Conservation (phyloP, 345 rosid genomes). For the Pugionium cornutum region DNA sequence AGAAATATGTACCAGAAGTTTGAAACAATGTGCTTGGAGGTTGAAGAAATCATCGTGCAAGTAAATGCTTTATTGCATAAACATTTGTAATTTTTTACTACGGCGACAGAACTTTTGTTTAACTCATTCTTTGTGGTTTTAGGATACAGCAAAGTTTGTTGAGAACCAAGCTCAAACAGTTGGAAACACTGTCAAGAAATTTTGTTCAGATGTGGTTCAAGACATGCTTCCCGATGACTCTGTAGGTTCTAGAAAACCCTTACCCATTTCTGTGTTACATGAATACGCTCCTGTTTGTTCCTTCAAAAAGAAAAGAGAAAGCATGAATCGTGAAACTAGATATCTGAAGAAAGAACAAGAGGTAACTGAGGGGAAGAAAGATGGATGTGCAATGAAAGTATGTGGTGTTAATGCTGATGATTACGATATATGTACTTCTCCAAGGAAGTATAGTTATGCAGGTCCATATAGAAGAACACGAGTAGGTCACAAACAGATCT, state of each 20-base stretch:
- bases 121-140: neutral
- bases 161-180: slow-evolving; percentile 82
- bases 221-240: slow-evolving; percentile 60
- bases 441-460: slow-evolving; percentile 35
- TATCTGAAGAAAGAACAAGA: slow-evolving; percentile 40
- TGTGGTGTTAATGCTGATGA: slow-evolving; percentile 45
- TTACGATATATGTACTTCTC: slow-evolving; percentile 41
- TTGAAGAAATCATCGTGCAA: slow-evolving; percentile 82
- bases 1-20: slow-evolving; percentile 76
- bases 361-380: slow-evolving; percentile 35
- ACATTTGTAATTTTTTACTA: neutral
- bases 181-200: slow-evolving; percentile 70
- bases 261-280: slow-evolving; percentile 30
- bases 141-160: slow-evolving; percentile 76
- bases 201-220: slow-evolving; percentile 69
- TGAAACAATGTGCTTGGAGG: slow-evolving; percentile 90
- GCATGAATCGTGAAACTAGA: slow-evolving; percentile 36
- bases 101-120: too few relatives aligned
- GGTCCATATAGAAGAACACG: slow-evolving; percentile 40
- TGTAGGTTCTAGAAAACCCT: slow-evolving; percentile 33
- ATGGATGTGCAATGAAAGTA: slow-evolving; percentile 33
- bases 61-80: slow-evolving; percentile 37
- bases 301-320: slow-evolving; percentile 42
- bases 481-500: slow-evolving; percentile 33
- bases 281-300: slow-evolving; percentile 45